phyloP scores from a whole-genome alignment of 1,284 basidiomycete genomes.

The Kwoniella shivajii region DNA sequence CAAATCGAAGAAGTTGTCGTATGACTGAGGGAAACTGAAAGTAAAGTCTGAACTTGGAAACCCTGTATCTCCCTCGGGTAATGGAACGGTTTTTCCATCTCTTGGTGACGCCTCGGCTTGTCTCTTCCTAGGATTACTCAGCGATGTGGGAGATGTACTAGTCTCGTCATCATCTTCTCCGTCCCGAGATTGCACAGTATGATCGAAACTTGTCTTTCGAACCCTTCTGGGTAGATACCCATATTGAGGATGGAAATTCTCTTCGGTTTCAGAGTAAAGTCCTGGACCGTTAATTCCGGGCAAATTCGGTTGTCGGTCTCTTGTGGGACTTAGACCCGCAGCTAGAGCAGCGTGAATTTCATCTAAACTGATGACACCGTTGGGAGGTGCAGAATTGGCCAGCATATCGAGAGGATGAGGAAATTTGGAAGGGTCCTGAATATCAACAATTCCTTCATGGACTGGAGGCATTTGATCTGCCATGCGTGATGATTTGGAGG shows the following conservation, averaged over 20 bases:
- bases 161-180: conserved; percentile 20
- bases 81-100: conserved; percentile 32
- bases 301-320: conserved; percentile 35
- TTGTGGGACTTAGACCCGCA: conserved; percentile 14
- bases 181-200: conserved; percentile 63
- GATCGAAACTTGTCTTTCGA: conserved; percentile 89
- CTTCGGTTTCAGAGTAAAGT: conserved; percentile 44
- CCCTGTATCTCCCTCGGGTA: conserved; percentile 36
- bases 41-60: conserved; percentile 77
- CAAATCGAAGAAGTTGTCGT: conserved; percentile 69
- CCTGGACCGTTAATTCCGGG: conserved; percentile 53
- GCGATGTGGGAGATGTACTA: conserved; percentile 15
- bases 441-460: conserved; percentile 2
- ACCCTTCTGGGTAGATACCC: conserved; percentile 74
- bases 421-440: conserved; percentile 5
- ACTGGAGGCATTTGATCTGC: background rate
- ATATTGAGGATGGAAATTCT: conserved; percentile 54
- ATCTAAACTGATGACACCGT: conserved; percentile 11
- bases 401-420: conserved; percentile 25
- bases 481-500: background rate
- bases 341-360: conserved; percentile 23
- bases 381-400: conserved; percentile 29
- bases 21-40: conserved; percentile 61
- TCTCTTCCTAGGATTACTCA: conserved; percentile 42
- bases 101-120: conserved; percentile 49